These are phyloP conservation scores for Halocafeteria seosinensis DNA, from an alignment of 108 stramenopile species.

Conservation along the genomic window DNA sequence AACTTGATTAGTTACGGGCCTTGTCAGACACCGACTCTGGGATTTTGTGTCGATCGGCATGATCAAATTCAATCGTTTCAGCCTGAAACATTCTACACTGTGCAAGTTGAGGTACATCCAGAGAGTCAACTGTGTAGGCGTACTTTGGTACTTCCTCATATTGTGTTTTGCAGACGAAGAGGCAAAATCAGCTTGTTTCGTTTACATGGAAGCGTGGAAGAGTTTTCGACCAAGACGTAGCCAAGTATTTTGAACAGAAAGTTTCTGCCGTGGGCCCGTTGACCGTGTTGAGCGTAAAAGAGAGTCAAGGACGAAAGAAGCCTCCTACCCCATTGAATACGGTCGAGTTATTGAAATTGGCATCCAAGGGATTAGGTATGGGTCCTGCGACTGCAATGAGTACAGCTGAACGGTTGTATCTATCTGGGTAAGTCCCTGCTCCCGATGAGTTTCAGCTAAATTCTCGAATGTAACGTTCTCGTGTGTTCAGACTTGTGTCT, in stretches of 20 bases:
- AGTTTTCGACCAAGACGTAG: conserved; percentile 57
- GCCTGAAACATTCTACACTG: conserved; percentile 69
- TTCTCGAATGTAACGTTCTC: too few species aligned
- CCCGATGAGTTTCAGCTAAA: too few species aligned
- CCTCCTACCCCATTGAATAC: conserved; percentile 10
- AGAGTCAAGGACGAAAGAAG: background rate
- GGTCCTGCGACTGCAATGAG: conserved; percentile 5
- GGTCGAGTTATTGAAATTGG: conserved; percentile 12
- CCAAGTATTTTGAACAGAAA: conserved; percentile 54
- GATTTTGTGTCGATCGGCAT: conserved; percentile 75
- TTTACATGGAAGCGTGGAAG: conserved; percentile 68
- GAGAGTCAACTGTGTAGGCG: background rate
- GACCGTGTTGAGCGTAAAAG: background rate
- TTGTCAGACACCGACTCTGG: conserved; percentile 84
- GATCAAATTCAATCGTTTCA: conserved; percentile 79
- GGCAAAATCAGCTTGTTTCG: background rate
- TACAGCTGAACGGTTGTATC: conserved; percentile 12
- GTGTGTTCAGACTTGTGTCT: too few species aligned
- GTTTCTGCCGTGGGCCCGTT: conserved; percentile 46
- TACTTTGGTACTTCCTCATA: conserved; percentile 35
- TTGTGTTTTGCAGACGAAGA: background rate
- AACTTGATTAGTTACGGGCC: conserved; percentile 77
- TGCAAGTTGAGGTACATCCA: too few species aligned
- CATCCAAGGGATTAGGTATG: conserved; percentile 15
- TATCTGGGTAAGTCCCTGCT: conserved; percentile 7